Evolutionary conservation across 352 stramenopile species (phyloP).

Genomic region (Globisporangium lucens): DNA sequence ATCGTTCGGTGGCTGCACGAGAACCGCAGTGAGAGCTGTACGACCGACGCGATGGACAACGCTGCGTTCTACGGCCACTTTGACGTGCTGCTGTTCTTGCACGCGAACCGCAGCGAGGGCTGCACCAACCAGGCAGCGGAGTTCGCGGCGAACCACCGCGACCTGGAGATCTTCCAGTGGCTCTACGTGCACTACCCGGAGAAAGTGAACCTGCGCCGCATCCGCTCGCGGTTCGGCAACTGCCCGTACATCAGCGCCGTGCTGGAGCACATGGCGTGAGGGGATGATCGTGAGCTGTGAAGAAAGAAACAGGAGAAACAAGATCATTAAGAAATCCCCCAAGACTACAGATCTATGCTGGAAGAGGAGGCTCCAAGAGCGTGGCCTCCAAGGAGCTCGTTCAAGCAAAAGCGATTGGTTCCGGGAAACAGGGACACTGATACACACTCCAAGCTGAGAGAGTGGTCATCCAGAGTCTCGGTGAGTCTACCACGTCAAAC

Average conservation of each 20-base stretch:
- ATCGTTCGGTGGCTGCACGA: conserved; percentile 20
- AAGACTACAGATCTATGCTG: neutral
- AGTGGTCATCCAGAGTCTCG: neutral
- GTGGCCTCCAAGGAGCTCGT: neutral
- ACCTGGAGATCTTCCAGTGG: conserved; percentile 23
- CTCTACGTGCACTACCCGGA: conserved; percentile 16
- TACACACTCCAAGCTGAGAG: neutral
- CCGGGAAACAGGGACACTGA: neutral
- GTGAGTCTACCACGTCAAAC: neutral
- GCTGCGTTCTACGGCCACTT: conserved; percentile 28
- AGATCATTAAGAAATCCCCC: neutral
- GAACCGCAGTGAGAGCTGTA: conserved; percentile 21
- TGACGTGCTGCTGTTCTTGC: conserved; percentile 24
- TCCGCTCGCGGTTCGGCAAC: conserved; percentile 10
- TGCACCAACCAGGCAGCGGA: conserved; percentile 23
- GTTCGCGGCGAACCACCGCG: conserved; percentile 17
- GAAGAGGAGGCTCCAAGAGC: neutral
- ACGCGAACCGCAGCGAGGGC: conserved; percentile 17
- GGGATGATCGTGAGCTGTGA: neutral
- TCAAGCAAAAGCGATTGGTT: neutral
- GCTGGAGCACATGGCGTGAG: conserved; percentile 8
- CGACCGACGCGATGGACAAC: conserved; percentile 28
- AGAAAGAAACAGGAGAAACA: neutral
- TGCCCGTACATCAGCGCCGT: conserved; percentile 5
- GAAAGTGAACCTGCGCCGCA: conserved; percentile 15